Conservation (phyloP, 257 asterid genomes). For the Nicotiana noctiflora region DNA sequence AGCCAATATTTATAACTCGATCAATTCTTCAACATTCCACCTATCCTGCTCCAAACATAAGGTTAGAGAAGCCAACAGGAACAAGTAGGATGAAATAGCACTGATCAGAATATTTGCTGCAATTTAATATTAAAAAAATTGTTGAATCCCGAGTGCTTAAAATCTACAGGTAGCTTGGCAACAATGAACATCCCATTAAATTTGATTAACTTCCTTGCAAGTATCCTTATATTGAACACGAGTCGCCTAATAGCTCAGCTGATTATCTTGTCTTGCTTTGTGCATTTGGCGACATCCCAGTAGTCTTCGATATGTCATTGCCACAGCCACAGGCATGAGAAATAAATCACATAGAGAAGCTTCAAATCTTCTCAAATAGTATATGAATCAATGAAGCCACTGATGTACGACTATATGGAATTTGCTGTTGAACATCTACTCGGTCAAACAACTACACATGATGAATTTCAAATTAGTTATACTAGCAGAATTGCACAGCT, state of each 20-base stretch:
- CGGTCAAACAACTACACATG: constrained; percentile 34
- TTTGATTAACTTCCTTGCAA: neutral
- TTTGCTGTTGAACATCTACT: constrained; percentile 6
- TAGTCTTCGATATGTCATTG: neutral
- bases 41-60: neutral
- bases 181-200: neutral
- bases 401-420: neutral
- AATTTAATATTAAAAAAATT: neutral
- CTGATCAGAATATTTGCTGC: neutral
- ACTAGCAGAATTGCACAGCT: neutral
- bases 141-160: neutral
- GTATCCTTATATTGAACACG: neutral
- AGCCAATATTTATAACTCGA: neutral
- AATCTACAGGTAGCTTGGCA: neutral
- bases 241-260: neutral
- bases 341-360: neutral
- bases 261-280: neutral
- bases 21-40: neutral
- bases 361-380: constrained; percentile 3
- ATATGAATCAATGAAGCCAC: neutral
- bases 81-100: neutral
- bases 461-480: constrained; percentile 3
- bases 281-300: neutral
- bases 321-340: neutral
- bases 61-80: neutral